phyloP scores from a whole-genome alignment of 176 grass and related monocot species.

The Ensete glaucum region DNA sequence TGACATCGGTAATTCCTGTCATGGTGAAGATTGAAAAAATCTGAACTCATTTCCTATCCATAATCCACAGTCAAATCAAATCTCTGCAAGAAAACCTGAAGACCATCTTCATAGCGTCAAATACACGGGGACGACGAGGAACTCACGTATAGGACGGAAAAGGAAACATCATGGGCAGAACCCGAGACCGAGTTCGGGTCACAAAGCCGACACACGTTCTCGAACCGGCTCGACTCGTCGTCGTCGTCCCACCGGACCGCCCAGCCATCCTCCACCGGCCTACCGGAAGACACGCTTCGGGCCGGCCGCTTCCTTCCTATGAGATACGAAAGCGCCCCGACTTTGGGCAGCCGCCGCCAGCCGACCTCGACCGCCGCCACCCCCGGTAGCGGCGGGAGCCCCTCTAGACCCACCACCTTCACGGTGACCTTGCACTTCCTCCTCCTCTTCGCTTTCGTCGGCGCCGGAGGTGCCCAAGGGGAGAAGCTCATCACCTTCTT shows the following conservation, averaged over 20 bases:
- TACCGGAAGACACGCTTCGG: neutral
- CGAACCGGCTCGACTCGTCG: constrained; percentile 36
- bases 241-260: constrained; percentile 36
- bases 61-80: no score
- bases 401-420: constrained; percentile 43
- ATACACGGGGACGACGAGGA: neutral
- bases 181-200: constrained; percentile 12
- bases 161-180: constrained; percentile 24
- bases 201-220: constrained; percentile 8
- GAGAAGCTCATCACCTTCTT: constrained; percentile 4
- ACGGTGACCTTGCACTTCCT: constrained; percentile 36
- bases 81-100: no score
- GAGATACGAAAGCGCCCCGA: constrained; percentile 24
- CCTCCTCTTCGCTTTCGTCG: constrained; percentile 1
- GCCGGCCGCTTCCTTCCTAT: constrained; percentile 18
- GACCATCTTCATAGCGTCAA: no score
- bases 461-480: neutral
- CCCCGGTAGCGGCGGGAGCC: constrained; percentile 20
- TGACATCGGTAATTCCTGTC: no score
- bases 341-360: constrained; percentile 28
- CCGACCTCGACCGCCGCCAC: constrained; percentile 49
- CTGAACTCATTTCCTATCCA: no score
- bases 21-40: no score
- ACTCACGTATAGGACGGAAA: constrained; percentile 82
- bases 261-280: constrained; percentile 27